A percentile compares a stretch with the other conserved stretches of the same genome.
Conservation (phyloP, 2,329 filamentous ascomycete genomes). For the Alternaria sp. region DNA sequence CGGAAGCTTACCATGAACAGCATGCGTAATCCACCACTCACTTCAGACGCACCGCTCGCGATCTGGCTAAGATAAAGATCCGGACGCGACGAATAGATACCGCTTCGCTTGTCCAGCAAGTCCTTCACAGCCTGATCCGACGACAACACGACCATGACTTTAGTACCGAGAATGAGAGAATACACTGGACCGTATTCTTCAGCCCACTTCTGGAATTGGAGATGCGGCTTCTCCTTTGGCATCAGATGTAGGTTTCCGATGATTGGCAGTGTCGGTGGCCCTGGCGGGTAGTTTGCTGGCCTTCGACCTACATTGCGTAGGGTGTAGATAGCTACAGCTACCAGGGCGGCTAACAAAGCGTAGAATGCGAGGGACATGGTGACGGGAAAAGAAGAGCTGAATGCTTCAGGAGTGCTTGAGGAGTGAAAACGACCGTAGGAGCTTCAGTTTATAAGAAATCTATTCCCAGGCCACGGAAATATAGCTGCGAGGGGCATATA, state of each 20-base stretch:
- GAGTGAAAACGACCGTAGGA: not conserved
- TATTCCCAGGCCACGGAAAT: not conserved
- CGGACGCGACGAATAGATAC: conserved; percentile 60
- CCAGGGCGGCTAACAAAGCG: not conserved
- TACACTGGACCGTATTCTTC: conserved; percentile 62
- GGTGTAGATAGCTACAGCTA: conserved; percentile 12
- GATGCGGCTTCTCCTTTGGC: conserved; percentile 53
- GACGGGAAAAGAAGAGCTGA: not conserved
- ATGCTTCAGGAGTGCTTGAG: not conserved
- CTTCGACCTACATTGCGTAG: conserved; percentile 34
- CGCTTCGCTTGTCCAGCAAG: conserved; percentile 60
- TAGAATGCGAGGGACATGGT: conserved; percentile 15
- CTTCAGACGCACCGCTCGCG: conserved; percentile 13
- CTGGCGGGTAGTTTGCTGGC: conserved; percentile 57
- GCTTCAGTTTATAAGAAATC: no score
- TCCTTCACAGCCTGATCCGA: conserved; percentile 60
- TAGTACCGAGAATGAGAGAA: conserved; percentile 61
- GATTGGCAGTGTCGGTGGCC: conserved; percentile 61
- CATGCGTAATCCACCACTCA: conserved; percentile 22
- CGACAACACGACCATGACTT: conserved; percentile 59
- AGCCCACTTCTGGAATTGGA: conserved; percentile 63
- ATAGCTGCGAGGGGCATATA: not conserved
- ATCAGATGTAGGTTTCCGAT: conserved; percentile 63
- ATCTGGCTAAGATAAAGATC: conserved; percentile 35
- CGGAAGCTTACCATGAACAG: conserved; percentile 24